These are phyloP conservation scores for Arthrobotrys entomopaga DNA, from an alignment of 2,329 filamentous ascomycete genomes.

Conservation along the genomic window DNA sequence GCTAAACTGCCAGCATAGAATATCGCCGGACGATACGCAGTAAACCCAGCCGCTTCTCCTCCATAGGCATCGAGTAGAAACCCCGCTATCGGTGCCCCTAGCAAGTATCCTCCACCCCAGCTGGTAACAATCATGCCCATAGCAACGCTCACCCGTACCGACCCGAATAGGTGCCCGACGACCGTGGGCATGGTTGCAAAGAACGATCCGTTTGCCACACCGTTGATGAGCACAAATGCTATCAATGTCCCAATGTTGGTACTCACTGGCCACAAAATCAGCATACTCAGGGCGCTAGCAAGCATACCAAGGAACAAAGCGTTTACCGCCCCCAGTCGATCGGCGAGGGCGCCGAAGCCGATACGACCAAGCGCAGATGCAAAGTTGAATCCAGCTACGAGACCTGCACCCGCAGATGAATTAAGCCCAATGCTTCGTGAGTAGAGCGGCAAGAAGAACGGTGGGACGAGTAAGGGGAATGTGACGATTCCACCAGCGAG, in stretches of 20 bases:
- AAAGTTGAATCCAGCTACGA: neutral
- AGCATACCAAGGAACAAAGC: neutral
- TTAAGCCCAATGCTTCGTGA: neutral
- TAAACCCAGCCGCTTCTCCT: neutral
- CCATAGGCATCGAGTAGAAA: neutral
- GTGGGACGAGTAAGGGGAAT: neutral
- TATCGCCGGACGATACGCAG: neutral
- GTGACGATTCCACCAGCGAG: slow-evolving; percentile 2
- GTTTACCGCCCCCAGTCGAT: neutral
- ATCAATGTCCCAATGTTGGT: slow-evolving; percentile 1
- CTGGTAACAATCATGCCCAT: slow-evolving; percentile 1
- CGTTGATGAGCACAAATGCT: slow-evolving; percentile 2
- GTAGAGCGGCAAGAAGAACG: slow-evolving; percentile 2
- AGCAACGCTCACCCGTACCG: neutral
- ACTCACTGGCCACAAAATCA: neutral
- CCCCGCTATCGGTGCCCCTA: neutral
- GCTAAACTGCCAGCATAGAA: slow-evolving; percentile 4
- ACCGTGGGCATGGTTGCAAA: neutral
- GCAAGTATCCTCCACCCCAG: slow-evolving; percentile 3
- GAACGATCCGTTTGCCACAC: neutral
- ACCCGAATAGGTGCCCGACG: neutral
- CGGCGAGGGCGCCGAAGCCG: neutral
- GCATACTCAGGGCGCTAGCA: slow-evolving; percentile 1
- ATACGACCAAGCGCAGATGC: neutral
- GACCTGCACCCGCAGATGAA: neutral